A percentile compares a stretch with the other conserved stretches of the same genome.
phyloP scores from a whole-genome alignment of 179 eudicot species.

The Silene coronaria region DNA sequence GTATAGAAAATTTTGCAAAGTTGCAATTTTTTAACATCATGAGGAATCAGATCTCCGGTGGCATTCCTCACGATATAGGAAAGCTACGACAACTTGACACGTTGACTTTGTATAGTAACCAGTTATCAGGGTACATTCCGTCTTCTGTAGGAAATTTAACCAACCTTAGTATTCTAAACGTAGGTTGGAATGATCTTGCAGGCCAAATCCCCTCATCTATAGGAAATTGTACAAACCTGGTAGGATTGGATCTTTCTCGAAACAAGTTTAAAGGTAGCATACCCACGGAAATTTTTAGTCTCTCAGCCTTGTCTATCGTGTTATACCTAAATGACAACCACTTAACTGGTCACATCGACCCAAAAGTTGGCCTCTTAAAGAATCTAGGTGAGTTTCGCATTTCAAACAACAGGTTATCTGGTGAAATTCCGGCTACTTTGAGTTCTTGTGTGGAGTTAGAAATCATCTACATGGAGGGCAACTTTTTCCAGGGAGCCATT shows the following conservation, averaged over 20 bases:
- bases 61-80: conserved; percentile 18
- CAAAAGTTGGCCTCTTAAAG: background rate
- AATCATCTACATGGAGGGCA: conserved; percentile 1
- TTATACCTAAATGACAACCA: conserved; percentile 20
- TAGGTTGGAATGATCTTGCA: conserved; percentile 15
- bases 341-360: conserved; percentile 17
- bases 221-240: conserved; percentile 22
- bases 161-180: background rate
- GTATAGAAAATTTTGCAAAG: conserved; percentile 7
- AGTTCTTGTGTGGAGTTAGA: conserved; percentile 11
- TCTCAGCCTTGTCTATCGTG: background rate
- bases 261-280: conserved; percentile 24
- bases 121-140: background rate
- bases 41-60: conserved; percentile 15
- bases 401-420: conserved; percentile 25
- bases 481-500: conserved; percentile 18
- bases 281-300: conserved; percentile 11
- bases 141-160: conserved; percentile 10
- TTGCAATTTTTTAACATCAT: background rate
- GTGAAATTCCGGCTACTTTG: conserved; percentile 17
- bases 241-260: conserved; percentile 4
- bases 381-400: conserved; percentile 12
- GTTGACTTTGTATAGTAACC: background rate
- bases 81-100: conserved; percentile 6
- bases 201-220: conserved; percentile 25